A percentile compares a stretch with the other conserved stretches of the same genome.
These are phyloP conservation scores for Cucumis sativus DNA, from an alignment of 306 rosid genomes.

Conservation along the genomic window Cucumber_9930_V3 NC_026656.2:17267501-17268000, in stretches of 20 bases:
- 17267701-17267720: constrained; percentile 74
- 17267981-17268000: not conserved
- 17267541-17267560: not conserved
- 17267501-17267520: not conserved
- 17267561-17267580: not conserved
- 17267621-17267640: constrained; percentile 45
- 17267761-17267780: constrained; percentile 38
- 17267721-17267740: constrained; percentile 50
- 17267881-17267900: not conserved
- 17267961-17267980: not conserved
- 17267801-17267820: constrained; percentile 37
- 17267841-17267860: not conserved
- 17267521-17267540: not conserved
- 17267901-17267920: not conserved
- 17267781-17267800: constrained; percentile 59
- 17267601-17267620: constrained; percentile 4
- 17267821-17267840: not conserved
- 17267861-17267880: not conserved
- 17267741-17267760: constrained; percentile 33
- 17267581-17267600: not conserved
- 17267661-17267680: constrained; percentile 48
- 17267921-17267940: not conserved
- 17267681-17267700: constrained; percentile 52
- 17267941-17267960: not conserved
- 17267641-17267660: constrained; percentile 35